These are phyloP conservation scores for Blastomyces parvus DNA, from an alignment of 2,329 filamentous ascomycete species.

Conservation along the genomic window DNA sequence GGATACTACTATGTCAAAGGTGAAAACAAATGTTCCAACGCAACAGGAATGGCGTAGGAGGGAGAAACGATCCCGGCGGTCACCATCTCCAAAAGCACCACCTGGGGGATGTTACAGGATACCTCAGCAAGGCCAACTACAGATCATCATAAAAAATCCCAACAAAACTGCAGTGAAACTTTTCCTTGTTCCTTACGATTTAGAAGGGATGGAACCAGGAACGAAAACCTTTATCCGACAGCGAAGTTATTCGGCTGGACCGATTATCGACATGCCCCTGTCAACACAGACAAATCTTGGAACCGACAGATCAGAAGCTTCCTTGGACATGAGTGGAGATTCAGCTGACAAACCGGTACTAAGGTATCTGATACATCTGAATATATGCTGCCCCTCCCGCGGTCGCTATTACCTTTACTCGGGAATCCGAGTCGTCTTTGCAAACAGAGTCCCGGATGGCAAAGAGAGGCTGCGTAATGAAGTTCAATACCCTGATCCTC, in stretches of 20 bases:
- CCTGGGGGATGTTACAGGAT: slow-evolving; percentile 89
- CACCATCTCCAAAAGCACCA: slow-evolving; percentile 55
- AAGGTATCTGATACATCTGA: slow-evolving; percentile 82
- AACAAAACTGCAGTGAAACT: slow-evolving; percentile 97
- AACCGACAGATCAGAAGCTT: slow-evolving; percentile 46
- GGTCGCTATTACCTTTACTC: slow-evolving; percentile 87
- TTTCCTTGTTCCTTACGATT: slow-evolving; percentile 86
- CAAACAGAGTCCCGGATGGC: slow-evolving; percentile 88
- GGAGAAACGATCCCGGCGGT: slow-evolving; percentile 52
- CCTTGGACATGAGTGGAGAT: slow-evolving; percentile 37
- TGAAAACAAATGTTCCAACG: slow-evolving; percentile 16
- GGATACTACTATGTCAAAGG: slow-evolving; percentile 10
- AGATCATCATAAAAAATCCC: slow-evolving; percentile 95
- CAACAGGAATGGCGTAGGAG: slow-evolving; percentile 35
- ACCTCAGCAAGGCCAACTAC: slow-evolving; percentile 83
- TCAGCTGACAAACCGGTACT: slow-evolving; percentile 55
- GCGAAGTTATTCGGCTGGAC: slow-evolving; percentile 80
- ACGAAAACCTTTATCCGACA: slow-evolving; percentile 96
- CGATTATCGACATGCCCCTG: slow-evolving; percentile 64
- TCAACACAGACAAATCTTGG: slow-evolving; percentile 34
- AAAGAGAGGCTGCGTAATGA: slow-evolving; percentile 90
- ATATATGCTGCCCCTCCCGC: slow-evolving; percentile 79
- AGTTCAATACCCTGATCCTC: slow-evolving; percentile 77
- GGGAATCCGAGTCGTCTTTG: slow-evolving; percentile 87
- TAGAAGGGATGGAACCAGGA: slow-evolving; percentile 82